These are phyloP conservation scores for Pseudogymnoascus sp. DNA, from an alignment of 2,329 filamentous ascomycete species.

Conservation along the genomic window DNA sequence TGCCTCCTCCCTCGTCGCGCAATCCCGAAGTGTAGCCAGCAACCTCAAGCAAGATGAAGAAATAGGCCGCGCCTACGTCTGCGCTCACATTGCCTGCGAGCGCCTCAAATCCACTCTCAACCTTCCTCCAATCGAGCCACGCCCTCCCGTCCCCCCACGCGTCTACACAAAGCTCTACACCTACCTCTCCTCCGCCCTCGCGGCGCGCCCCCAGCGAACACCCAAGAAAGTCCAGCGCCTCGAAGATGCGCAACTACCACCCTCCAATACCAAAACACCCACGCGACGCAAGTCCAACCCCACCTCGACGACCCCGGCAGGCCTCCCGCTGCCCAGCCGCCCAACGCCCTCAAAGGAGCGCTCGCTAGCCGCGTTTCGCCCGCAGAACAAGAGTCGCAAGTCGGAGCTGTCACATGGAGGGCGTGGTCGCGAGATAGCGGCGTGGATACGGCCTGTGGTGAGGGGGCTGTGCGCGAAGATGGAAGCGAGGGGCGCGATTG, in stretches of 20 bases:
- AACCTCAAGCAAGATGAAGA: constrained; percentile 81
- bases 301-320: not conserved
- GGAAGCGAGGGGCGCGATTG: constrained; percentile 54
- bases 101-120: constrained; percentile 70
- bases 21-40: constrained; percentile 71
- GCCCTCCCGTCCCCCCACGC: constrained; percentile 70
- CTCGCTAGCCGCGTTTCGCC: constrained; percentile 36
- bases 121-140: constrained; percentile 68
- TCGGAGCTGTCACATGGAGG: constrained; percentile 21
- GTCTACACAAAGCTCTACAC: constrained; percentile 79
- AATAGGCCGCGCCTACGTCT: constrained; percentile 76
- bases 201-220: constrained; percentile 32
- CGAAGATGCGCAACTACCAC: not conserved
- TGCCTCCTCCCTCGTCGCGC: constrained; percentile 67
- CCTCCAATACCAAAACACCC: constrained; percentile 7
- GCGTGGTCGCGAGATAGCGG: constrained; percentile 36
- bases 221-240: constrained; percentile 21
- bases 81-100: constrained; percentile 84
- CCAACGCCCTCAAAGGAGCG: constrained; percentile 43
- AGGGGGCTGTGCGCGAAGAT: constrained; percentile 60
- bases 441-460: constrained; percentile 65
- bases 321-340: constrained; percentile 21
- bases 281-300: constrained; percentile 24
- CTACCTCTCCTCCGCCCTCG: constrained; percentile 70
- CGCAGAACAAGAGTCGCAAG: constrained; percentile 22